Percentiles rank a stretch among this genome's conserved stretches.
Evolutionary conservation across 1,139 yeast species (phyloP).

Genomic region (Saccharomyces hybrid): DNA sequence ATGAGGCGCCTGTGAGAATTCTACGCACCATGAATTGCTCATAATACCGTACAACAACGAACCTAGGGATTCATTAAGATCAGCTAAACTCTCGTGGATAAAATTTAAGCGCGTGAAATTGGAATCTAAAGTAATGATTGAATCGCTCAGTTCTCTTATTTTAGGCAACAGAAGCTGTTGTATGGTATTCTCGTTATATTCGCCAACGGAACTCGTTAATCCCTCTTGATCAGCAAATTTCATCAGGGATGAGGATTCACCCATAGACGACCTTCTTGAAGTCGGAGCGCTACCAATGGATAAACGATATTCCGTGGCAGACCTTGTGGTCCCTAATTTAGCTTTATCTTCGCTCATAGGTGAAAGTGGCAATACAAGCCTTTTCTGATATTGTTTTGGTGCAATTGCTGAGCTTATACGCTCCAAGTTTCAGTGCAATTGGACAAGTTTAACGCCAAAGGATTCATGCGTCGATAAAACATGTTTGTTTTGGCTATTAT

Average conservation of each 20-base stretch:
- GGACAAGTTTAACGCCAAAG: neutral
- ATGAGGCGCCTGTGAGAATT: constrained; percentile 35
- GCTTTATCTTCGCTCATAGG: constrained; percentile 15
- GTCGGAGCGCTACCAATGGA: constrained; percentile 31
- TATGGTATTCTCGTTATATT: constrained; percentile 17
- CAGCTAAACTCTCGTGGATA: constrained; percentile 46
- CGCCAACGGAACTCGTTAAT: constrained; percentile 6
- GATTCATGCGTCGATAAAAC: neutral
- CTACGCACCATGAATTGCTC: constrained; percentile 62
- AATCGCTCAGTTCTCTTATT: constrained; percentile 27
- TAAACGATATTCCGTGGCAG: constrained; percentile 29
- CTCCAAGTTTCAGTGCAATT: neutral
- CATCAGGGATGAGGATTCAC: constrained; percentile 8
- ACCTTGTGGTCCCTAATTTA: constrained; percentile 12
- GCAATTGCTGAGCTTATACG: neutral
- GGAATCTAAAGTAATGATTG: constrained; percentile 42
- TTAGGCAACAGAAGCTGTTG: constrained; percentile 27
- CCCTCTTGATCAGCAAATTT: constrained; percentile 5
- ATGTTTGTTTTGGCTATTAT: neutral
- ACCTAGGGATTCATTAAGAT: constrained; percentile 57
- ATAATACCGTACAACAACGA: constrained; percentile 54
- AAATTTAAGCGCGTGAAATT: constrained; percentile 42
- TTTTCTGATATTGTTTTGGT: neutral
- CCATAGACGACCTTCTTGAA: constrained; percentile 30
- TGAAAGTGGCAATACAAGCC: neutral